phyloP scores from a whole-genome alignment of 345 rosid genomes.

The Ailanthus altissimus region DNA sequence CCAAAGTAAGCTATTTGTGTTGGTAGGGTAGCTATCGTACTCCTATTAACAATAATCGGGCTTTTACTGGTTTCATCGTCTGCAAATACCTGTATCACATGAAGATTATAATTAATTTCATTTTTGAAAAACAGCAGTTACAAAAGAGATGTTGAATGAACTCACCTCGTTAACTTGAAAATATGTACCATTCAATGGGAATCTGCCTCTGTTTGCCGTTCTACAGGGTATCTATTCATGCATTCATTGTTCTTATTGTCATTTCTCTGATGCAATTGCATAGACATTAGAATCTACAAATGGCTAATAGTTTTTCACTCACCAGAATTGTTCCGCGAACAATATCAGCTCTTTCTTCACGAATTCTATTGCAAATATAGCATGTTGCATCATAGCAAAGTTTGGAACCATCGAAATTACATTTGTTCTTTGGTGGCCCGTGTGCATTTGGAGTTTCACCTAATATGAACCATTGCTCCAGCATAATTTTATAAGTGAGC shows the following conservation, averaged over 20 bases:
- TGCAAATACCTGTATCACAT: conserved; percentile 58
- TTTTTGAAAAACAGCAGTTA: too few relatives aligned
- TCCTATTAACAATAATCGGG: conserved; percentile 42
- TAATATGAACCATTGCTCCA: conserved; percentile 10
- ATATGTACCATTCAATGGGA: conserved; percentile 82
- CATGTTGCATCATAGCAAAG: conserved; percentile 41
- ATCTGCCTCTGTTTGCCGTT: conserved; percentile 51
- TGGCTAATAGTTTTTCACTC: conserved; percentile 16
- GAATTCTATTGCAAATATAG: conserved; percentile 32
- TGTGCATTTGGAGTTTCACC: conserved; percentile 47
- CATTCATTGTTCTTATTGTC: neutral
- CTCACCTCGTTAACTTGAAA: conserved; percentile 77
- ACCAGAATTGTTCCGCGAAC: conserved; percentile 72
- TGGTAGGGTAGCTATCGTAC: conserved; percentile 33
- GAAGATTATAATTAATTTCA: neutral
- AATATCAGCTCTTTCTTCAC: conserved; percentile 26
- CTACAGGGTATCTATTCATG: conserved; percentile 61
- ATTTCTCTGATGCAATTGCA: neutral
- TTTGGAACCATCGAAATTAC: conserved; percentile 31
- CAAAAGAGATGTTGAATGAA: neutral
- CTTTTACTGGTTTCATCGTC: conserved; percentile 54
- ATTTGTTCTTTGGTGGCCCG: conserved; percentile 32
- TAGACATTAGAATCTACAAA: neutral
- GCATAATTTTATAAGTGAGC: neutral
- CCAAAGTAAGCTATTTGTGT: conserved; percentile 51